phyloP scores from a whole-genome alignment of 805 yeast species.

The Candida xiaguanensis region DNA sequence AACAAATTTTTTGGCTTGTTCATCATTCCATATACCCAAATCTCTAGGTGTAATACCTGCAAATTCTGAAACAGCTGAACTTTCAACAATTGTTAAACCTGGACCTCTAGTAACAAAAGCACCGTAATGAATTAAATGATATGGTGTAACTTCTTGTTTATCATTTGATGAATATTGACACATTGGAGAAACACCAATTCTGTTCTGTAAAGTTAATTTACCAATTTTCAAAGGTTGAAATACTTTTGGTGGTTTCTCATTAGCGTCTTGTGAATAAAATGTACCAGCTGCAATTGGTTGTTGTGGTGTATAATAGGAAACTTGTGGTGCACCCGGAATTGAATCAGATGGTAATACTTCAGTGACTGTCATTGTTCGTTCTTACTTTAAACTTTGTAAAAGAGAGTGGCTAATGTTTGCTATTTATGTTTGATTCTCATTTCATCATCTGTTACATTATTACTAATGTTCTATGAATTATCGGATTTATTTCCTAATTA shows the following conservation, averaged over 20 bases:
- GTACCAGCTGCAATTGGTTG: constrained; percentile 34
- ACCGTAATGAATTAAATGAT: constrained; percentile 50
- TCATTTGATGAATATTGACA: constrained; percentile 45
- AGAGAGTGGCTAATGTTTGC: too few species aligned
- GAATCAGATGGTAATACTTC: constrained; percentile 8
- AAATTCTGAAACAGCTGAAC: constrained; percentile 35
- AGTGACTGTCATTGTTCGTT: constrained; percentile 1
- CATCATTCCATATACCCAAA: constrained; percentile 49
- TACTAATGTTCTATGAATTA: not conserved
- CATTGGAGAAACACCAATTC: constrained; percentile 58
- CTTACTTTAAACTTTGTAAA: too few species aligned
- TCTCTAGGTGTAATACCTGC: constrained; percentile 45
- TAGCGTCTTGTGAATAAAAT: constrained; percentile 15
- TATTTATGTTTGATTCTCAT: too few species aligned
- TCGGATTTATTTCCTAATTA: too few species aligned
- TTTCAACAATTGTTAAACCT: constrained; percentile 47
- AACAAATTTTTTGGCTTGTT: constrained; percentile 40
- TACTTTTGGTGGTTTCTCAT: constrained; percentile 28
- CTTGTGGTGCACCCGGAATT: constrained; percentile 11
- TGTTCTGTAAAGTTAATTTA: constrained; percentile 40
- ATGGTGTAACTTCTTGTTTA: constrained; percentile 41
- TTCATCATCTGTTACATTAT: too few species aligned
- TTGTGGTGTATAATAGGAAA: constrained; percentile 24
- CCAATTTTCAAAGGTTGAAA: constrained; percentile 44
- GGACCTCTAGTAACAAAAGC: constrained; percentile 46